Evolutionary conservation across 345 rosid species (phyloP).

Genomic region (Salix viminalis): DNA sequence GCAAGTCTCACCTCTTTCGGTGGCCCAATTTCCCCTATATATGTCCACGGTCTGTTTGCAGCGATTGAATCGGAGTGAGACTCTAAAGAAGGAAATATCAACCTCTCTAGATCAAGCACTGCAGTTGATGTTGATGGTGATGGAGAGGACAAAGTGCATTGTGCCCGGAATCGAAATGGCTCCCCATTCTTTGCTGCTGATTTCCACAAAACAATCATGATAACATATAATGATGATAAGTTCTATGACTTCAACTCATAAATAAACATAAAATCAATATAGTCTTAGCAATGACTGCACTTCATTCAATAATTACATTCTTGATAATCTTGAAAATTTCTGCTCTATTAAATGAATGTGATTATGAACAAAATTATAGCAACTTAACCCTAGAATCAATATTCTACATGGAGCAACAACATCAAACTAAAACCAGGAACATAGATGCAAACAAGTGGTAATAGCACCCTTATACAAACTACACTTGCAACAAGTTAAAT

Average conservation of each 20-base stretch:
- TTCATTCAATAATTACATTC: background rate
- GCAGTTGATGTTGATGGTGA: slow-evolving; percentile 42
- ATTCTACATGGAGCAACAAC: background rate
- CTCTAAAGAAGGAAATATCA: slow-evolving; percentile 70
- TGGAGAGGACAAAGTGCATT: slow-evolving; percentile 65
- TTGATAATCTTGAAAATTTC: background rate
- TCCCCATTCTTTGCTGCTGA: slow-evolving; percentile 65
- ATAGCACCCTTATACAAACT: background rate
- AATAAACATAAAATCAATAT: slow-evolving; percentile 6
- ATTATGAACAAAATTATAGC: background rate
- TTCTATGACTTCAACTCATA: background rate
- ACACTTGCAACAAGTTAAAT: background rate
- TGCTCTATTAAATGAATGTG: background rate
- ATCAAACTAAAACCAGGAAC: background rate
- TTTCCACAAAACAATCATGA: slow-evolving; percentile 17
- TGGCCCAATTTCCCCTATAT: slow-evolving; percentile 42
- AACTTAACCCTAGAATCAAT: background rate
- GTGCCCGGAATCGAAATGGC: slow-evolving; percentile 42
- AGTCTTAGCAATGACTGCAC: background rate
- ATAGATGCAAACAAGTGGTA: background rate
- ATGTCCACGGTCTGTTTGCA: slow-evolving; percentile 59
- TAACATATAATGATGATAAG: background rate
- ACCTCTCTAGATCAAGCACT: slow-evolving; percentile 66
- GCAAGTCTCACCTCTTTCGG: slow-evolving; percentile 54
- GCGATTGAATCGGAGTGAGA: slow-evolving; percentile 44